phyloP scores from a whole-genome alignment of 169 alveolate species.

The Theileria parva region DNA sequence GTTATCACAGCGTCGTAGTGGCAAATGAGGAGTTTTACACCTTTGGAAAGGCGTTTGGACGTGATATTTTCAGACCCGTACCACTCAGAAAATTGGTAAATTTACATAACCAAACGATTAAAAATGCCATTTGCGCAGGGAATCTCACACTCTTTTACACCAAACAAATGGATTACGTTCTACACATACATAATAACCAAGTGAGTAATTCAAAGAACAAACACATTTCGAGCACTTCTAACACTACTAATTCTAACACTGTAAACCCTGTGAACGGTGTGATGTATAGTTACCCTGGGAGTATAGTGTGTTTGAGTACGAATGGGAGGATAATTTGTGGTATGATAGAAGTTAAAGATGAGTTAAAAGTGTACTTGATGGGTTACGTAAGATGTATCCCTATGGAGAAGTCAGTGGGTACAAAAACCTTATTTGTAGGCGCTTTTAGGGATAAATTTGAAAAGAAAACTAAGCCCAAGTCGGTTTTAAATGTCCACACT shows the following conservation, averaged over 20 bases:
- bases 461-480: constrained; percentile 27
- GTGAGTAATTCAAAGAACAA: too few relatives aligned
- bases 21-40: constrained; percentile 29
- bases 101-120: constrained; percentile 32
- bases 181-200: background rate
- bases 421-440: constrained; percentile 43
- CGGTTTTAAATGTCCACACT: constrained; percentile 33
- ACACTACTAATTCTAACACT: constrained; percentile 11
- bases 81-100: constrained; percentile 25
- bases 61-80: constrained; percentile 36
- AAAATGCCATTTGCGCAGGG: constrained; percentile 47
- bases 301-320: constrained; percentile 37
- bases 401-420: constrained; percentile 46
- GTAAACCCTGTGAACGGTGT: constrained; percentile 6
- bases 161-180: constrained; percentile 42
- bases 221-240: constrained; percentile 2
- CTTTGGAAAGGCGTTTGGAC: constrained; percentile 47
- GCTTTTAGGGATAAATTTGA: constrained; percentile 61
- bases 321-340: constrained; percentile 53
- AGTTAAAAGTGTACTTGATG: constrained; percentile 26
- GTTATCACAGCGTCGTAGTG: constrained; percentile 20
- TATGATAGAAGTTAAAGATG: constrained; percentile 15
- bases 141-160: constrained; percentile 41
- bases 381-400: constrained; percentile 49
- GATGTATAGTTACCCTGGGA: constrained; percentile 45